Evolutionary conservation across 1,284 basidiomycete species (phyloP).

Genomic region (Tilletiaria anomala): DNA sequence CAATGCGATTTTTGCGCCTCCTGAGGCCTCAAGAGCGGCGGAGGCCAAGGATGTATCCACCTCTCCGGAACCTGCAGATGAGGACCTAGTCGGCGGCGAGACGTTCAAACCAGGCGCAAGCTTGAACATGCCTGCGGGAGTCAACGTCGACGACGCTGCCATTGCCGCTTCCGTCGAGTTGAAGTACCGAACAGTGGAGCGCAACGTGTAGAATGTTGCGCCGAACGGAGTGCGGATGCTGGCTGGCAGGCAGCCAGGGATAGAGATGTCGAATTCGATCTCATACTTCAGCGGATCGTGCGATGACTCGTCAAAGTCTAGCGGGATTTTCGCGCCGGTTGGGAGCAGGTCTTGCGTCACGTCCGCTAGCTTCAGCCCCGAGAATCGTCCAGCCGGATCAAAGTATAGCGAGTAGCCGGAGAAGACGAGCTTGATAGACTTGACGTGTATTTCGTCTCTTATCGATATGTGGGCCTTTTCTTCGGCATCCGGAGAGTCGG

Average conservation of each 20-base stretch:
- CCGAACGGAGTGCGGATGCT: constrained; percentile 27
- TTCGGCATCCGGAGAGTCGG: too few relatives aligned
- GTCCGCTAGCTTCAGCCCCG: constrained; percentile 22
- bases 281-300: constrained; percentile 19
- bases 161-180: not conserved
- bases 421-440: constrained; percentile 16
- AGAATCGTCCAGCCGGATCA: constrained; percentile 30
- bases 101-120: too few relatives aligned
- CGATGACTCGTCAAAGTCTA: not conserved
- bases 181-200: too few relatives aligned
- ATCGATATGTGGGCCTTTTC: too few relatives aligned
- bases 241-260: constrained; percentile 37
- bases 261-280: constrained; percentile 30
- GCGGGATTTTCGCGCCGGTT: constrained; percentile 6
- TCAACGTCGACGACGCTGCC: too few relatives aligned
- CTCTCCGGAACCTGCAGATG: too few relatives aligned
- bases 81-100: too few relatives aligned
- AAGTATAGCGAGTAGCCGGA: constrained; percentile 32
- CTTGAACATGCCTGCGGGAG: too few relatives aligned
- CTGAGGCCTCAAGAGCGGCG: too few relatives aligned
- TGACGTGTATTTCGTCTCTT: too few relatives aligned
- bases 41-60: too few relatives aligned
- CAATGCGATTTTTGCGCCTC: too few relatives aligned
- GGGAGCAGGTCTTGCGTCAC: constrained; percentile 20
- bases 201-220: constrained; percentile 36